Base-by-base conservation (phyloP, 805 yeast genomes). In the Starmera pachycereana region DNA sequence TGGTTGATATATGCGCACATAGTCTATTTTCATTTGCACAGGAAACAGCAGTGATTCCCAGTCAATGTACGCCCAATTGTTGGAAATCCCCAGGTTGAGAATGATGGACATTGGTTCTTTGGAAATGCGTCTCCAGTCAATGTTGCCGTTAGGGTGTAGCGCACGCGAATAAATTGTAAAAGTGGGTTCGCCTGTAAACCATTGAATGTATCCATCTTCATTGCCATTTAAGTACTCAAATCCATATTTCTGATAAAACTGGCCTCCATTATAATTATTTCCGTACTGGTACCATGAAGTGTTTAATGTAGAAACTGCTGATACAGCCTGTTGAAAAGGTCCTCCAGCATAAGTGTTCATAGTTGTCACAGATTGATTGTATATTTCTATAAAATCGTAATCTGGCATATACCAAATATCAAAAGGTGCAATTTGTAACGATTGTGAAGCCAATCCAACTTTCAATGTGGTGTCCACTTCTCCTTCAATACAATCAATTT, bases 401-500 rank as follows among this genome's bases (percentile, higher is more conserved):
- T 90, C 95, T 6, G 96, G 96, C 55, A 74, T 71, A 57, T 85
- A 90, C 97, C 97, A 90, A 47, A 88, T 80, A 61, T 90, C 97
- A 57, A 77, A 77, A 9, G 97, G 97, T 13, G 97, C 97, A 45
- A 87, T 65, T 68, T 90, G 97, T 55, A 81, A 62, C 4, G 97
- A 87, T 62, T 90, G 97, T 4, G 96, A 86, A 1, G 89, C 96
- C 33, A 81, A 73, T 38, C 71, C 71, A 46, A 64, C 54, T 33
- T 49, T 45, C 14, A 67, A 40, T 10, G 59, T 66, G 2, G 81
- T 68, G 45, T 76, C 78, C 22, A 77, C 74, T 49, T 86, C 88
- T 47, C 82, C 96, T 72, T 89, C 97, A 39, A 89, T 58, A 35
- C 80, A 77, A 75, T 90, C 97, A 51, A 90, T 86, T 69, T 88